Evolutionary conservation across 2,329 filamentous ascomycete species (phyloP).

Genomic region (Achaetomium macrosporum): DNA sequence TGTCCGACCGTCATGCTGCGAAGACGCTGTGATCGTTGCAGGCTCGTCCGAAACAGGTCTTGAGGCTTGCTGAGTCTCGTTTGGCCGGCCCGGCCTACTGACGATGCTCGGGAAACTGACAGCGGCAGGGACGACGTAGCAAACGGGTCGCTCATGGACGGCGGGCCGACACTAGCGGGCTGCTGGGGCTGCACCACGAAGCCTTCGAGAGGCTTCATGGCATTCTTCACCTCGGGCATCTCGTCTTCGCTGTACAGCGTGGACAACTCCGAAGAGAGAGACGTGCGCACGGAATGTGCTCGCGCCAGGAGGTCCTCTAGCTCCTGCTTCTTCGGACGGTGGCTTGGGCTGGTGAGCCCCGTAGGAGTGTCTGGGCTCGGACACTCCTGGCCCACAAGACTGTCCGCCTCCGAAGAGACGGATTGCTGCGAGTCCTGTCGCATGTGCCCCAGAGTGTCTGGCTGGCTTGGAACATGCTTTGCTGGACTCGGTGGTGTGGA

Average conservation of each 20-base stretch:
- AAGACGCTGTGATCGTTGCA: conserved; percentile 10
- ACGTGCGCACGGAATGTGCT: conserved; percentile 35
- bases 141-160: conserved; percentile 14
- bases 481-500: conserved; percentile 27
- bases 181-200: conserved; percentile 12
- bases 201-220: conserved; percentile 13
- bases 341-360: conserved; percentile 40
- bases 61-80: conserved; percentile 7
- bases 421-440: conserved; percentile 32
- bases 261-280: conserved; percentile 48
- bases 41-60: conserved; percentile 13
- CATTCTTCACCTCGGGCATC: conserved; percentile 29
- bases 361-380: conserved; percentile 33
- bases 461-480: conserved; percentile 12
- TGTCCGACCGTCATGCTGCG: conserved; percentile 14
- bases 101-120: conserved; percentile 5
- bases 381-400: conserved; percentile 34
- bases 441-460: conserved; percentile 22
- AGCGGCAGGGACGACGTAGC: conserved; percentile 1
- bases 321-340: conserved; percentile 14
- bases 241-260: conserved; percentile 53
- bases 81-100: conserved; percentile 7
- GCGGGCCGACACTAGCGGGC: conserved; percentile 5
- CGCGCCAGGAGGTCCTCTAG: conserved; percentile 9
- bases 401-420: conserved; percentile 36